Percentiles rank a stretch among this genome's conserved stretches.
These are phyloP conservation scores for Amanita exitialis DNA, from an alignment of 768 basidiomycete genomes.

Conservation along the genomic window DNA sequence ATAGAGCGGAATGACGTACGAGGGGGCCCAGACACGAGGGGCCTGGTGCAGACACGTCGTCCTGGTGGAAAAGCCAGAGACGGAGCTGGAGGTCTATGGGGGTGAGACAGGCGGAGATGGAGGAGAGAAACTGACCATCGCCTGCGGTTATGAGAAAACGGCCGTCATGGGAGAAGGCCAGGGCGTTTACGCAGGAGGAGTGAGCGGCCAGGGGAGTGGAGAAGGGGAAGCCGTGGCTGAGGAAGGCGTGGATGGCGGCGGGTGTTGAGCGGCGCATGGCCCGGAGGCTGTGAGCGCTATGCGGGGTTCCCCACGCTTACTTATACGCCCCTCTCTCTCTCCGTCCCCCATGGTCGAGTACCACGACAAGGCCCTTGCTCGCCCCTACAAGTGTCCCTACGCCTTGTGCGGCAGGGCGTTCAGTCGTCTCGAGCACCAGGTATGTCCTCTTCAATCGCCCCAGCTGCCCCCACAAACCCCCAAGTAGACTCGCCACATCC, in stretches of 20 bases:
- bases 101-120: background rate
- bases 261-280: constrained; percentile 9
- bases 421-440: constrained; percentile 94
- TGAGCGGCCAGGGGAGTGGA: constrained; percentile 35
- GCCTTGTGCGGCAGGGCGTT: constrained; percentile 90
- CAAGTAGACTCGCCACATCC: constrained; percentile 87
- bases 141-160: constrained; percentile 61
- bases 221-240: constrained; percentile 25
- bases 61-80: constrained; percentile 62
- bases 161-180: constrained; percentile 49
- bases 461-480: constrained; percentile 9
- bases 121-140: constrained; percentile 37
- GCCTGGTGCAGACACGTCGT: constrained; percentile 34
- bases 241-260: constrained; percentile 12
- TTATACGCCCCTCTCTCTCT: constrained; percentile 3
- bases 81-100: constrained; percentile 39
- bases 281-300: constrained; percentile 5
- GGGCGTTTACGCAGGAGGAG: constrained; percentile 54
- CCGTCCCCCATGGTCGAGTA: background rate
- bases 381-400: constrained; percentile 97
- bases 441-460: constrained; percentile 17
- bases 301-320: background rate
- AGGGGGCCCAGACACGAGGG: constrained; percentile 35
- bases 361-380: constrained; percentile 25
- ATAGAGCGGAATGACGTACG: constrained; percentile 17